Evolutionary conservation across 768 basidiomycete genomes (phyloP).

Genomic region (Naganishia randhawae): DNA sequence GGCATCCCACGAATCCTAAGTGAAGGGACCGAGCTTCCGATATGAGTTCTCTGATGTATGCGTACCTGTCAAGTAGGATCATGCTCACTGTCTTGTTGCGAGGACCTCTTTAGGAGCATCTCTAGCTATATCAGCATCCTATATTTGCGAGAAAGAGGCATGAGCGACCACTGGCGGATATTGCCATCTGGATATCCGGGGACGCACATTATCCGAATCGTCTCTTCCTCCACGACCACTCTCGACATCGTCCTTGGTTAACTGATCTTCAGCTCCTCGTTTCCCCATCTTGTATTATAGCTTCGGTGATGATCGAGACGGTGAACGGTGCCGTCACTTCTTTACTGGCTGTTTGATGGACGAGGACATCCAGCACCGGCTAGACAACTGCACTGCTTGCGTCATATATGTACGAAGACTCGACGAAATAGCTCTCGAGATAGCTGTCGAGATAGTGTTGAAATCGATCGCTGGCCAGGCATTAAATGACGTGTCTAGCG

Average conservation of each 20-base stretch:
- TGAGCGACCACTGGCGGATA: no score
- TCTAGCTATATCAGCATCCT: slow-evolving; percentile 11
- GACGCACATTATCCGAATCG: slow-evolving; percentile 26
- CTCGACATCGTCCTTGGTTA: slow-evolving; percentile 42
- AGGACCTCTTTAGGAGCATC: slow-evolving; percentile 22
- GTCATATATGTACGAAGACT: no score
- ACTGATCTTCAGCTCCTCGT: slow-evolving; percentile 45
- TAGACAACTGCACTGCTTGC: background rate
- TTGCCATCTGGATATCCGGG: background rate
- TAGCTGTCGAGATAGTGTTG: no score
- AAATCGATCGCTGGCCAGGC: background rate
- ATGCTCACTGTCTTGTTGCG: slow-evolving; percentile 17
- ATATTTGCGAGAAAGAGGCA: background rate
- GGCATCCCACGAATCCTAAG: slow-evolving; percentile 44
- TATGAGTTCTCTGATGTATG: background rate
- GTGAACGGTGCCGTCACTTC: background rate
- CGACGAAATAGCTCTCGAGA: no score
- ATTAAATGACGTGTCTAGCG: background rate
- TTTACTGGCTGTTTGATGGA: background rate
- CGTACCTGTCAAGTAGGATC: background rate
- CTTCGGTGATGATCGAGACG: background rate
- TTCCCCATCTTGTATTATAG: slow-evolving; percentile 40
- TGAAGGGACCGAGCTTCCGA: background rate
- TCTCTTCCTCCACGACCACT: slow-evolving; percentile 35
- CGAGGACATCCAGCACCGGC: background rate